phyloP scores from a whole-genome alignment of 2,329 filamentous ascomycete species.

The Cryphonectria parasitica region DNA sequence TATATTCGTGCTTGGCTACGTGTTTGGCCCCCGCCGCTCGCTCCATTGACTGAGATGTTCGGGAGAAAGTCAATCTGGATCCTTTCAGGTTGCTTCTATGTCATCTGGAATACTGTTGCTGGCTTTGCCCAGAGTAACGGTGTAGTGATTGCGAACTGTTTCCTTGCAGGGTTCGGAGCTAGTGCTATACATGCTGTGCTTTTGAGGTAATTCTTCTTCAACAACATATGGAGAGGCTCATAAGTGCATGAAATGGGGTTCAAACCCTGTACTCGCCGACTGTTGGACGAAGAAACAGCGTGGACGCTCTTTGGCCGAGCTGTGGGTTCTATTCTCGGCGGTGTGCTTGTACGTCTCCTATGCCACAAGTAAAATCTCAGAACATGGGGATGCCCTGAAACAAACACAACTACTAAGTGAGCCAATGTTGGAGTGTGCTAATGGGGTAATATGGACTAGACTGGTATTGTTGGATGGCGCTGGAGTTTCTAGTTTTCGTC shows the following conservation, averaged over 20 bases:
- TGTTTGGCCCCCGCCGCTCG: constrained; percentile 41
- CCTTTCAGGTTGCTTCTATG: constrained; percentile 30
- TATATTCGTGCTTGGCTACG: constrained; percentile 42
- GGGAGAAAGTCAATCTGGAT: constrained; percentile 42
- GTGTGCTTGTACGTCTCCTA: constrained; percentile 38
- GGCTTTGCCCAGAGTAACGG: constrained; percentile 30
- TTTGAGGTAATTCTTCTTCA: not conserved
- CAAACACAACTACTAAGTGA: too few species aligned
- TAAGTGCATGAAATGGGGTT: not conserved
- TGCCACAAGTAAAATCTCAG: not conserved
- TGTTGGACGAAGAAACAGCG: constrained; percentile 5
- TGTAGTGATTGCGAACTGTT: not conserved
- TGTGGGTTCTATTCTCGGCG: constrained; percentile 48
- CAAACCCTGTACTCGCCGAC: not conserved
- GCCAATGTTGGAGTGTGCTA: not conserved
- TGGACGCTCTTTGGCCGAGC: constrained; percentile 42
- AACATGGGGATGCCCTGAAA: too few species aligned
- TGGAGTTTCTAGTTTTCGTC: constrained; percentile 51
- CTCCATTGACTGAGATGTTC: constrained; percentile 41
- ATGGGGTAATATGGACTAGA: not conserved
- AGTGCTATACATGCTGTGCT: not conserved
- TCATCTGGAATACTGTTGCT: constrained; percentile 44
- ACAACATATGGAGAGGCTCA: not conserved
- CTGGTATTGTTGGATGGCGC: constrained; percentile 44
- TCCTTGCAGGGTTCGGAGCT: constrained; percentile 10